phyloP scores from a whole-genome alignment of 108 stramenopile genomes.

The Epithemia pelagica region DNA sequence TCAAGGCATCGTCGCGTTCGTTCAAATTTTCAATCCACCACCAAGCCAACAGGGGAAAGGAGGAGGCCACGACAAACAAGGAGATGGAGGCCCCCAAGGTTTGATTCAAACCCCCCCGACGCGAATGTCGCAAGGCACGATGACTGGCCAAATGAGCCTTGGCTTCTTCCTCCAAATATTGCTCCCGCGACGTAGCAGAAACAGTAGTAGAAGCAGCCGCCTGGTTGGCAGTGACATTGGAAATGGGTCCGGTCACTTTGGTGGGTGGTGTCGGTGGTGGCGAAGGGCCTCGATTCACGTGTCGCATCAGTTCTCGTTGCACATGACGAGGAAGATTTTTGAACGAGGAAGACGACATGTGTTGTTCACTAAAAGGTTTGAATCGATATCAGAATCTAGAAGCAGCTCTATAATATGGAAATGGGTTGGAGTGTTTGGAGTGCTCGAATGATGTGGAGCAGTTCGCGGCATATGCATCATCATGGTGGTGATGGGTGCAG shows the following conservation, averaged over 20 bases:
- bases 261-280: slow-evolving; percentile 9
- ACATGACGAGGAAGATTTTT: slow-evolving; percentile 68
- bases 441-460: no score
- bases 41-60: slow-evolving; percentile 34
- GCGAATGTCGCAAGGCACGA: not conserved
- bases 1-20: slow-evolving; percentile 49
- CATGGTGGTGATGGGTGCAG: no score
- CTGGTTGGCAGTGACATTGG: not conserved
- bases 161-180: not conserved
- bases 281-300: slow-evolving; percentile 25
- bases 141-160: not conserved
- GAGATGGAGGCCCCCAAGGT: slow-evolving; percentile 24
- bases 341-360: slow-evolving; percentile 8
- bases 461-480: no score
- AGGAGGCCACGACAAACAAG: slow-evolving; percentile 17
- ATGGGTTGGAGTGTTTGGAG: no score
- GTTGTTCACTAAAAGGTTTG: no score
- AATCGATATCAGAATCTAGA: no score
- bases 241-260: not conserved
- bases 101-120: not conserved
- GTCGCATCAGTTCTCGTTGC: slow-evolving; percentile 57
- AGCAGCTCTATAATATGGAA: no score
- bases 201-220: not conserved
- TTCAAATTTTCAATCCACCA: slow-evolving; percentile 38
- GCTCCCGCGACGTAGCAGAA: not conserved